Evolutionary conservation across 2,329 filamentous ascomycete genomes (phyloP), one percentile per base, ranked within the genome.

Genomic region (Chalara sp.): DNA sequence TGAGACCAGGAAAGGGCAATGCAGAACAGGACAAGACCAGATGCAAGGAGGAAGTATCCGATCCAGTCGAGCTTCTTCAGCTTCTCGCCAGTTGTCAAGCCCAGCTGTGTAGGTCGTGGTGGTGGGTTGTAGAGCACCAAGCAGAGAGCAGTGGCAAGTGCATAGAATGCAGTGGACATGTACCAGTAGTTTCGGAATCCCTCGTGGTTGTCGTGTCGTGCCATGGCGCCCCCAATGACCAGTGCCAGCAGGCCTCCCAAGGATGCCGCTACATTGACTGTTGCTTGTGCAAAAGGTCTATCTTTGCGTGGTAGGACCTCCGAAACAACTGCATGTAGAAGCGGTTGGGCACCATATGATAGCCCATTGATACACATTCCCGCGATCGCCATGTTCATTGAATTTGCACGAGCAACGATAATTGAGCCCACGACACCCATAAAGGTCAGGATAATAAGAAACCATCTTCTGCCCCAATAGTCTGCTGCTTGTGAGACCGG

Each of bases 381-480:
- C 8, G 60, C 66, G 50, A 73, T 70, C 47, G 58, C 62, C 63
- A 67, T 67, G 51, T 58, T 57, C 58, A 71, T 68, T 30, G 55
- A 57, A 28, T 44, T 59, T 4, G 70, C 69, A 5, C 65, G 61
- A 21, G 65, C 57, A 10, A 72, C 63, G n/a, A 72, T 54, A 21
- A 71, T 53, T 6, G 55, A 64, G 3, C 70, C 70, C 2, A 67
- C 50, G 13, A 56, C 62, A n/a, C 69, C 70, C 37, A 63, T 60
- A 10, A 63, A 31, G 1, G 63, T 69, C 7, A 66, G 59, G 21
- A 63, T 46, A 30, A 72, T 60, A n/a, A 73, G 63, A 49, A 72
- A 67, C 65, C 64, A 69, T 58, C 65, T 66, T 6, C 70, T 64
- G n/a, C 70, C 69, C 70, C 69, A 72, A 58, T 68, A 70, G 55